Evolutionary conservation across 2,329 filamentous ascomycete species (phyloP), one percentile per base, ranked within the genome.

Genomic region (Lasiodiplodia hormozganensis): DNA sequence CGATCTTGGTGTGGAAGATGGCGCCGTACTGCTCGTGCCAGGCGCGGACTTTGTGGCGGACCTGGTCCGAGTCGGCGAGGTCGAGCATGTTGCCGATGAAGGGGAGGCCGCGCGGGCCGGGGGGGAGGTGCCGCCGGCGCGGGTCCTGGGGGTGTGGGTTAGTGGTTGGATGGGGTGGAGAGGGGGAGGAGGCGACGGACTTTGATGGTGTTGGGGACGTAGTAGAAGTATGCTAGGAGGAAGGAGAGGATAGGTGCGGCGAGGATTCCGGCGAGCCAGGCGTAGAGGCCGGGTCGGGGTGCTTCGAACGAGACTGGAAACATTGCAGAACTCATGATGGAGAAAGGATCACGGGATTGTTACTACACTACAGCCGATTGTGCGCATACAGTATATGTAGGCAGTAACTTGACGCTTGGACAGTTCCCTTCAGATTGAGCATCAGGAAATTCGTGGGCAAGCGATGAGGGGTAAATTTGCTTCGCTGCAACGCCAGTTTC

Each of bases 11-110:
- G 69, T 79, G 78, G 74, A 79, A 84, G 6, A 84, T 69, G 16
- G 84, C 82, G 54, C 83, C 83, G 71, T 83, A 83, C 62, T 79
- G 66, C 3, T 70, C 68, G 0, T 81, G 79, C 81, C 81, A 84
- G 64, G 73, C 60, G 1, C 73, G 71, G 2, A 77, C 76, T 70
- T 79, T 78, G 23, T 70, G 66, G 16, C 75, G 74, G 3, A 76
- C 74, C 14, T 70, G 62, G 58, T 81, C 78, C 6, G 74, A 74
- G 40, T 81, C 76, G 18, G 74, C 72, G 2, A 82, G 74, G 54
- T 80, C 78, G 51, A 80, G 71, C 38, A 80, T 73, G 64, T 79
- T 81, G 0, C 80, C 80, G 2, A 82, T 73, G 49, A 82, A 78
- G 2, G 80, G 80, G 2, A 80, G 74, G 1, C 79, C 80, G 65